phyloP scores from a whole-genome alignment of 164 flowering plant species.

The Berberis thunbergii region DNA sequence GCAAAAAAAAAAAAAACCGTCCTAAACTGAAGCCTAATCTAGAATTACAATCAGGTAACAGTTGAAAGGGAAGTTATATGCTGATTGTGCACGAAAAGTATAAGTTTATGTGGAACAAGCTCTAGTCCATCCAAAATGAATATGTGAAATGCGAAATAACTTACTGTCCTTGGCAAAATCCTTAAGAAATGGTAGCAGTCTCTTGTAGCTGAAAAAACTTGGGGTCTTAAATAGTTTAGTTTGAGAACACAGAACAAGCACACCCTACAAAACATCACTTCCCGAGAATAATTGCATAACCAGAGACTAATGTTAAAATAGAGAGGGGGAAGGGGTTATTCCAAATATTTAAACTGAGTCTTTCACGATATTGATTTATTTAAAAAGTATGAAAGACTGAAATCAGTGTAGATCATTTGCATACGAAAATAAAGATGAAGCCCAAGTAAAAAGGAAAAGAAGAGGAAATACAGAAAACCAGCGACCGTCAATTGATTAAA shows the following conservation, averaged over 20 bases:
- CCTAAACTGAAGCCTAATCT: no score
- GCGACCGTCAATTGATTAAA: no score
- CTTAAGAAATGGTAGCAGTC: constrained; percentile 54
- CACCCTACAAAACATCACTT: constrained; percentile 15
- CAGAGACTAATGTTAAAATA: neutral
- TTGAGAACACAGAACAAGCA: constrained; percentile 22
- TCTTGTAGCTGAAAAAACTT: constrained; percentile 43
- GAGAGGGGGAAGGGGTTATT: neutral
- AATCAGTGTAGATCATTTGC: no score
- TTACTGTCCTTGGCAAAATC: constrained; percentile 37
- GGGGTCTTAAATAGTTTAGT: constrained; percentile 30
- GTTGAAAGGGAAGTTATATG: neutral
- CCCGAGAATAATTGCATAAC: neutral
- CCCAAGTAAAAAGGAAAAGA: no score
- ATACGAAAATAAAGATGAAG: no score
- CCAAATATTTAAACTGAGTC: neutral
- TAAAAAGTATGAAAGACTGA: neutral
- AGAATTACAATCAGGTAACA: neutral
- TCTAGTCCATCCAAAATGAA: neutral
- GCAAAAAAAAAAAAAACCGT: no score
- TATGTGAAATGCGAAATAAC: neutral
- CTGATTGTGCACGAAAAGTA: no score
- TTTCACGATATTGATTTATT: neutral
- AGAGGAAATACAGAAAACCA: no score
- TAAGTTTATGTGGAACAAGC: no score